Percentiles rank a stretch among this genome's conserved stretches.
These are phyloP conservation scores for Metschnikowia gruessii DNA, from an alignment of 805 yeast species.

Conservation along the genomic window DNA sequence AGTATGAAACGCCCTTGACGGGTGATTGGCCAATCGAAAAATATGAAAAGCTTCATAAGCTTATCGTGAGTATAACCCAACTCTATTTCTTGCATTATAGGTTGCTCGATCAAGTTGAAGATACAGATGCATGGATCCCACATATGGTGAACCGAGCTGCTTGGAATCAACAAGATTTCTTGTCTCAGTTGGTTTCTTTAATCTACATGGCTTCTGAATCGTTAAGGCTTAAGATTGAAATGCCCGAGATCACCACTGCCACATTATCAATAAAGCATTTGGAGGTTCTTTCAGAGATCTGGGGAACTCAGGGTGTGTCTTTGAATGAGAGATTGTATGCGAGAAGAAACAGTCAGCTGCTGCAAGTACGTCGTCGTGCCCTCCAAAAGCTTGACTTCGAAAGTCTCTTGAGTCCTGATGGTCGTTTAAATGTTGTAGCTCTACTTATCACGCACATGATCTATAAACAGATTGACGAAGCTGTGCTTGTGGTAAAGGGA, in stretches of 20 bases:
- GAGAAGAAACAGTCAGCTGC: conserved; percentile 8
- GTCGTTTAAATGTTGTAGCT: conserved; percentile 28
- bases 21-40: conserved; percentile 34
- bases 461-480: conserved; percentile 30
- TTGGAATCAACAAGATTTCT: conserved; percentile 28
- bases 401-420: conserved; percentile 31
- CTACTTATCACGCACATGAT: conserved; percentile 30
- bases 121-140: conserved; percentile 28
- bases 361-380: conserved; percentile 10
- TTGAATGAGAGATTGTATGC: conserved; percentile 27
- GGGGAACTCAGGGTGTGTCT: conserved; percentile 27
- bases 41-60: conserved; percentile 23
- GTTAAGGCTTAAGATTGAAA: conserved; percentile 22
- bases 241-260: conserved; percentile 34
- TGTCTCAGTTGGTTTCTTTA: conserved; percentile 29
- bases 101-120: conserved; percentile 26
- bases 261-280: conserved; percentile 31
- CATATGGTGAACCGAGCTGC: conserved; percentile 29
- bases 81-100: conserved; percentile 25
- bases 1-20: conserved; percentile 29
- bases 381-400: conserved; percentile 24
- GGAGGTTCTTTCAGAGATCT: conserved; percentile 25
- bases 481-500: conserved; percentile 27
- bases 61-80: conserved; percentile 26
- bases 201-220: conserved; percentile 32